phyloP scores from a whole-genome alignment of 768 basidiomycete genomes.

The Amanita phalloides region DNA sequence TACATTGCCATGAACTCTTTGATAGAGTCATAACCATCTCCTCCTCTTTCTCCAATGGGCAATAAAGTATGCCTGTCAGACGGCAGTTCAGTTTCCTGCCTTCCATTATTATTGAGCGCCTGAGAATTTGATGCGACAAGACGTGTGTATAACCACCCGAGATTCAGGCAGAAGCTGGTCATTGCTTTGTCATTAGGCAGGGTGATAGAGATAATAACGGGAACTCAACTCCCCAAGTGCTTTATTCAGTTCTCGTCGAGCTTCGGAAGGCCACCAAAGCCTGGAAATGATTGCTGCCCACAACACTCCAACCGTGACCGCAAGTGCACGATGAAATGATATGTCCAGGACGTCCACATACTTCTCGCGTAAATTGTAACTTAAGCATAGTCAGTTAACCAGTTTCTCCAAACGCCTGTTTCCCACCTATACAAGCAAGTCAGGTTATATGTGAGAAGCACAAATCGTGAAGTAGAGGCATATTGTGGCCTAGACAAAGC shows the following conservation, averaged over 20 bases:
- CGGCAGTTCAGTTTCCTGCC: constrained; percentile 14
- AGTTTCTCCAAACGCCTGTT: background rate
- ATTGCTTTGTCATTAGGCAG: background rate
- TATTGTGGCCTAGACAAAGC: constrained; percentile 73
- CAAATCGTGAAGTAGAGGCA: constrained; percentile 67
- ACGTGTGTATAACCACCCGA: constrained; percentile 91
- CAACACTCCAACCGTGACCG: constrained; percentile 78
- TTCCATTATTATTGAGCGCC: constrained; percentile 25
- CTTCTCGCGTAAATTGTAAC: constrained; percentile 69
- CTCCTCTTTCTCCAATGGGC: constrained; percentile 22
- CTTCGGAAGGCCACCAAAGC: constrained; percentile 95
- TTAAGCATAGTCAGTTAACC: constrained; percentile 15
- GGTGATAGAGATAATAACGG: constrained; percentile 5
- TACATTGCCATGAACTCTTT: constrained; percentile 92
- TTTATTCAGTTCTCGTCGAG: constrained; percentile 75
- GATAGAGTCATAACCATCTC: constrained; percentile 50
- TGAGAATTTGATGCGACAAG: constrained; percentile 83
- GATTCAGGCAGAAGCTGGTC: constrained; percentile 78
- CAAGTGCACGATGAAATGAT: constrained; percentile 65
- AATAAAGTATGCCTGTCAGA: constrained; percentile 12
- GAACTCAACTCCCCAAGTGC: constrained; percentile 70
- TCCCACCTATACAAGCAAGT: constrained; percentile 64
- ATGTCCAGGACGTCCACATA: constrained; percentile 53
- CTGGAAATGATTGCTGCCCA: constrained; percentile 86
- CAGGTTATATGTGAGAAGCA: constrained; percentile 82